Evolutionary conservation across 108 stramenopile species (phyloP).

Genomic region (Discostella stelligeroides): DNA sequence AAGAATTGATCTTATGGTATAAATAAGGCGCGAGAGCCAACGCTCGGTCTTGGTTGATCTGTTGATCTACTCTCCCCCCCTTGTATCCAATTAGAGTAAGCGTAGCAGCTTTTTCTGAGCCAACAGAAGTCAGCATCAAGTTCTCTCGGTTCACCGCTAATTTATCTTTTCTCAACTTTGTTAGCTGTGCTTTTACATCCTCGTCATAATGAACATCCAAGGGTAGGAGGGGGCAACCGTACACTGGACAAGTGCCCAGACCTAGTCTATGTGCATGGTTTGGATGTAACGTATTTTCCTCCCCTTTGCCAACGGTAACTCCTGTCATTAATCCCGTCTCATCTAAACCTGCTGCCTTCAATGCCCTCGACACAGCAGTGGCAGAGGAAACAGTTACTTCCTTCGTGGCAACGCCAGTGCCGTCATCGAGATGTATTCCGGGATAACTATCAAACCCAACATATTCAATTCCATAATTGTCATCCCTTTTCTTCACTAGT

Average conservation of each 20-base stretch:
- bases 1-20: slow-evolving; percentile 29
- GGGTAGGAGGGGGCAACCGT: slow-evolving; percentile 71
- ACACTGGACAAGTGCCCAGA: slow-evolving; percentile 52
- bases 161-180: slow-evolving; percentile 41
- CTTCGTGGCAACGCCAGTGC: slow-evolving; percentile 24
- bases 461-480: slow-evolving; percentile 48
- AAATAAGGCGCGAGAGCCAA: slow-evolving; percentile 51
- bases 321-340: slow-evolving; percentile 33
- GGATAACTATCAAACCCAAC: slow-evolving; percentile 48
- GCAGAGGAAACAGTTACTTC: slow-evolving; percentile 34
- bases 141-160: neutral
- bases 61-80: slow-evolving; percentile 52
- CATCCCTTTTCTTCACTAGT: slow-evolving; percentile 40
- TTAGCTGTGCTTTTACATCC: slow-evolving; percentile 46
- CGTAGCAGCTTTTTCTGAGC: slow-evolving; percentile 50
- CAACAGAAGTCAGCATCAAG: slow-evolving; percentile 33
- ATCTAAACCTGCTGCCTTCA: slow-evolving; percentile 47
- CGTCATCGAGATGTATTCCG: slow-evolving; percentile 27
- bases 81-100: slow-evolving; percentile 69
- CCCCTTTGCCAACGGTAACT: slow-evolving; percentile 3
- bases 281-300: slow-evolving; percentile 32
- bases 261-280: slow-evolving; percentile 35
- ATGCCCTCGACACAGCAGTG: slow-evolving; percentile 14
- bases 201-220: slow-evolving; percentile 67
- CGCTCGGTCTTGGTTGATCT: slow-evolving; percentile 73